phyloP scores from a whole-genome alignment of 2,329 filamentous ascomycete genomes.

The Fusarium algeriense region DNA sequence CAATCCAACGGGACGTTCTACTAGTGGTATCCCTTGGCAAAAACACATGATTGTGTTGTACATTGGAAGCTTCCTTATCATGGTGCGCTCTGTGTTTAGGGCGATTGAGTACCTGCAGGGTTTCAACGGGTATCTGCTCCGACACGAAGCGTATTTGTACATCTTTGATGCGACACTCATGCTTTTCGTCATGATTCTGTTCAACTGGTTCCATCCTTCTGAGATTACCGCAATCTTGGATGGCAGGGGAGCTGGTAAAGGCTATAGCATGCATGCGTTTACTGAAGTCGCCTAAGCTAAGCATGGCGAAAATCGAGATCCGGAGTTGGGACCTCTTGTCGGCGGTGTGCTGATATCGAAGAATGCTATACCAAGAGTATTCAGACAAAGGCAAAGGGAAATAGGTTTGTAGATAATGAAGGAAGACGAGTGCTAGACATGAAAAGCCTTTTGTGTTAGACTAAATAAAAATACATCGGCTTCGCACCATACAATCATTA shows the following conservation, averaged over 20 bases:
- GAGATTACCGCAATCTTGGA: slow-evolving; percentile 12
- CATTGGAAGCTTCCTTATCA: slow-evolving; percentile 49
- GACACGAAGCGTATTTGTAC: slow-evolving; percentile 51
- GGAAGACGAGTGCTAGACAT: too few species aligned
- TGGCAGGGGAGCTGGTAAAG: background rate
- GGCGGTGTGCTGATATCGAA: too few species aligned
- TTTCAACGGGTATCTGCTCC: slow-evolving; percentile 47
- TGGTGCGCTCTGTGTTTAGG: slow-evolving; percentile 56
- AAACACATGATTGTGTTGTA: slow-evolving; percentile 46
- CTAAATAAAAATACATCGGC: too few species aligned
- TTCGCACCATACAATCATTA: background rate
- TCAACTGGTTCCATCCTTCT: slow-evolving; percentile 54
- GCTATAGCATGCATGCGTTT: slow-evolving; percentile 13
- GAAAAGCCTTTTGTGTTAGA: too few species aligned
- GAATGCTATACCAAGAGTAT: too few species aligned
- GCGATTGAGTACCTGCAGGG: slow-evolving; percentile 56
- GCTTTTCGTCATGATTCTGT: slow-evolving; percentile 57
- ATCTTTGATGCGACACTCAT: slow-evolving; percentile 53
- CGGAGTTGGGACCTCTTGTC: too few species aligned
- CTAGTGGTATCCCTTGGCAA: slow-evolving; percentile 45
- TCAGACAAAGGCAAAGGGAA: too few species aligned
- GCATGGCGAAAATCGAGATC: background rate
- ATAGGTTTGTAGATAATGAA: too few species aligned
- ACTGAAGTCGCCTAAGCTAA: background rate
- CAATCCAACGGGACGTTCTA: slow-evolving; percentile 8